Conservation (phyloP, 768 basidiomycete genomes). For the Paxillus ammoniavirescens region DNA sequence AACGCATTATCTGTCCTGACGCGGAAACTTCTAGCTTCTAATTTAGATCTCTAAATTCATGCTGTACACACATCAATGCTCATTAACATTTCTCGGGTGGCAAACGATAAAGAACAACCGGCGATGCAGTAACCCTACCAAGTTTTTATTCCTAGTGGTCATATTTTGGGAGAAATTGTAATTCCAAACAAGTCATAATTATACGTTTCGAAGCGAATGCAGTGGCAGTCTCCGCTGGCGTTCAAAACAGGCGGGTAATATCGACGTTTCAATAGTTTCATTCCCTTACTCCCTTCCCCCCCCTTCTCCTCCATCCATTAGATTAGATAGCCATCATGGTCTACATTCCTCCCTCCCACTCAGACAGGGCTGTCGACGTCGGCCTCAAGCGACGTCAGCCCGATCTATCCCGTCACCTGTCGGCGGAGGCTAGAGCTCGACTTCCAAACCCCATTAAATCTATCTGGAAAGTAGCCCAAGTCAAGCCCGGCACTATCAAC, state of each 20-base stretch:
- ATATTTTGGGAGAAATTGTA: background rate
- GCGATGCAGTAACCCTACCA: background rate
- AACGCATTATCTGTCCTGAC: background rate
- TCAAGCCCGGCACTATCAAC: constrained; percentile 35
- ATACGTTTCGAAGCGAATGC: background rate
- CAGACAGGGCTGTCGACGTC: constrained; percentile 10
- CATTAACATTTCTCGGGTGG: background rate
- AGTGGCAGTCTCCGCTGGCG: background rate
- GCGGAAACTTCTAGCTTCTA: background rate
- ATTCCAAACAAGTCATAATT: constrained; percentile 8
- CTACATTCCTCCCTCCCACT: constrained; percentile 16
- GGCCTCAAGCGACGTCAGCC: constrained; percentile 26
- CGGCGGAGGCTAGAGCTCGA: constrained; percentile 31
- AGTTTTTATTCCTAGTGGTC: too few relatives aligned
- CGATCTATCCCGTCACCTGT: constrained; percentile 33
- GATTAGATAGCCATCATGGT: constrained; percentile 19
- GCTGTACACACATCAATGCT: background rate
- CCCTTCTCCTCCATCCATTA: background rate
- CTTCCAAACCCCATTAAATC: constrained; percentile 37
- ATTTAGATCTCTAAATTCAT: background rate
- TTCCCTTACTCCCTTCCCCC: too few relatives aligned
- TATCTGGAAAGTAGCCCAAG: constrained; percentile 36
- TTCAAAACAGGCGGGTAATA: constrained; percentile 12
- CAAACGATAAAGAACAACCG: background rate
- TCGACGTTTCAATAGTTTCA: background rate